A percentile compares a stretch with the other conserved stretches of the same genome.
These are phyloP conservation scores for Phragmites australis DNA, from an alignment of 176 grass and related monocot species.

Conservation along the genomic window DNA sequence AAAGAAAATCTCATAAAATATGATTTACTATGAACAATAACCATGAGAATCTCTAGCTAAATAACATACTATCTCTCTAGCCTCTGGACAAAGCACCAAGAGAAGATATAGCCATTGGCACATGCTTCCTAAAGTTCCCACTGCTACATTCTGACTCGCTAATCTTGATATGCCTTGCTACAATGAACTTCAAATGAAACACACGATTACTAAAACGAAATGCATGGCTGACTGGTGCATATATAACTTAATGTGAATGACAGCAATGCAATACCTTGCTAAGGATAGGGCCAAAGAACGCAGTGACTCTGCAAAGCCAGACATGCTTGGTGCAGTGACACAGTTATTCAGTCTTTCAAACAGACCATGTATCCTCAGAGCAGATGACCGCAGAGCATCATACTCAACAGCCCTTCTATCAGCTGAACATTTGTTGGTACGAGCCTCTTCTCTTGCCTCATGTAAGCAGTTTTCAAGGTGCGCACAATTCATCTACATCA, in stretches of 20 bases:
- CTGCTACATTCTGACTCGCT: neutral
- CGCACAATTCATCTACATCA: slow-evolving; percentile 80
- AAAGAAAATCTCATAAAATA: neutral
- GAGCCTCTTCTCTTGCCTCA: slow-evolving; percentile 92
- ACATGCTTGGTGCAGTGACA: slow-evolving; percentile 48
- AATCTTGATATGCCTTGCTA: neutral
- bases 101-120: neutral
- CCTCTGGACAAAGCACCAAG: neutral
- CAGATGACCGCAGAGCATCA: slow-evolving; percentile 70
- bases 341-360: slow-evolving; percentile 86
- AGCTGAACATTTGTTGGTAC: slow-evolving; percentile 89
- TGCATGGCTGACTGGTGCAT: neutral
- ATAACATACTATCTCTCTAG: neutral
- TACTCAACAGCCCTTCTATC: slow-evolving; percentile 95
- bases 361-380: slow-evolving; percentile 81
- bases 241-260: slow-evolving; percentile 9
- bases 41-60: neutral
- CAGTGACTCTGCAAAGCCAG: slow-evolving; percentile 79
- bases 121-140: neutral
- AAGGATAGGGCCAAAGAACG: slow-evolving; percentile 76
- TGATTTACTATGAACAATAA: neutral
- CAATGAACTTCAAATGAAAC: neutral
- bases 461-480: slow-evolving; percentile 93
- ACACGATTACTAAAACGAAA: neutral
- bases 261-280: slow-evolving; percentile 52